Conservation (phyloP, 2,329 filamentous ascomycete genomes). For the Hypoxylon sp. region DNA sequence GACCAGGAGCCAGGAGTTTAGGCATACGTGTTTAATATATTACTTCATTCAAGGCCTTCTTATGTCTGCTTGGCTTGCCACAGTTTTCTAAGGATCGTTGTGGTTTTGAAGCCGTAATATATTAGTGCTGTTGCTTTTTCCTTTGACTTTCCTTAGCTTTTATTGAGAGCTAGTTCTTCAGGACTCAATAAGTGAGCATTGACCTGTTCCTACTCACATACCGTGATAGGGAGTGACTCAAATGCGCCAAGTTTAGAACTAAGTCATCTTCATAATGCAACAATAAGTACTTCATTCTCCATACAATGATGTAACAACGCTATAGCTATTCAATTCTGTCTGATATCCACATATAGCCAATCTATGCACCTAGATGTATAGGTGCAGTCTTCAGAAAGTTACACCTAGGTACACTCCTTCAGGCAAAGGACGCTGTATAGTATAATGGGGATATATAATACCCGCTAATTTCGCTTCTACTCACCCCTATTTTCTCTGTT, state of each 20-base stretch:
- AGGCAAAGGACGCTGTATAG: slow-evolving; percentile 7
- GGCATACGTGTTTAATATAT: not conserved
- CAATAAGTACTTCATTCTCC: not conserved
- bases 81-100: not conserved
- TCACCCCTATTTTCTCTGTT: slow-evolving; percentile 32
- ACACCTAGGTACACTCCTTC: not conserved
- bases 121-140: not conserved
- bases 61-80: not conserved
- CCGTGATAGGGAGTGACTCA: no score
- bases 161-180: no score
- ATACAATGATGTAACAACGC: not conserved
- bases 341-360: not conserved
- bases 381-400: not conserved
- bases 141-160: no score
- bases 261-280: no score
- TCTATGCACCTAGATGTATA: not conserved
- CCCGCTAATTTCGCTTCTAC: not conserved
- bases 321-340: not conserved
- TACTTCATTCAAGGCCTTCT: not conserved
- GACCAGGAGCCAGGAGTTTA: not conserved
- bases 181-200: no score
- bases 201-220: no score
- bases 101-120: not conserved
- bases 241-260: no score
- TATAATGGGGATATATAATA: not conserved